Percentiles rank a stretch among this genome's conserved stretches.
Conservation (phyloP, 1,139 yeast genomes). For the Lizanozyma gosingica region DNA sequence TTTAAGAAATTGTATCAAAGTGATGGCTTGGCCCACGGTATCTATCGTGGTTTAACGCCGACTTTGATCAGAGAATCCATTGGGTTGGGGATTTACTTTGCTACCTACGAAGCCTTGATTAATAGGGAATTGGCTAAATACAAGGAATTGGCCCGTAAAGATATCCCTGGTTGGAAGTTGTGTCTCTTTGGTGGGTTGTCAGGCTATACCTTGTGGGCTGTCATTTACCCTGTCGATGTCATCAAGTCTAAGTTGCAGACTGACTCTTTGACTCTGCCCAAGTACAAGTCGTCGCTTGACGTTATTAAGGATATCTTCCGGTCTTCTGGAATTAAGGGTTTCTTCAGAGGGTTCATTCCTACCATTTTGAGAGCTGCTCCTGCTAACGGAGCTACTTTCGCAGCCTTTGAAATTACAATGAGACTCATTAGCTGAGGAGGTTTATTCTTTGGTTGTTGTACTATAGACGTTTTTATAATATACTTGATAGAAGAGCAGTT, state of each 20-base stretch:
- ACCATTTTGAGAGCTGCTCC: slow-evolving; percentile 94
- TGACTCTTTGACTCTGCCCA: slow-evolving; percentile 48
- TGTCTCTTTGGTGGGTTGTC: slow-evolving; percentile 79
- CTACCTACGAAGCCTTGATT: slow-evolving; percentile 81
- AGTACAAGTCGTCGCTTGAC: slow-evolving; percentile 40
- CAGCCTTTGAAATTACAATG: slow-evolving; percentile 84
- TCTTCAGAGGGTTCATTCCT: slow-evolving; percentile 82
- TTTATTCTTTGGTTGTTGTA: too few species aligned
- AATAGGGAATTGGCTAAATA: slow-evolving; percentile 43
- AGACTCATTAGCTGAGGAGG: slow-evolving; percentile 41
- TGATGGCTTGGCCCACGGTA: slow-evolving; percentile 47
- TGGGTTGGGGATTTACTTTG: slow-evolving; percentile 84
- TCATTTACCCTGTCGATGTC: slow-evolving; percentile 77
- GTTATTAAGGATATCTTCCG: slow-evolving; percentile 47
- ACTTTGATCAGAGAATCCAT: slow-evolving; percentile 76
- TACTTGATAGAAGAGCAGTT: too few species aligned
- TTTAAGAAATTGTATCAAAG: slow-evolving; percentile 45
- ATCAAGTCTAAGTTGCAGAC: slow-evolving; percentile 83
- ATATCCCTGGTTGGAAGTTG: slow-evolving; percentile 78
- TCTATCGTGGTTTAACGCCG: slow-evolving; percentile 73
- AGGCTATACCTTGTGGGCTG: slow-evolving; percentile 79
- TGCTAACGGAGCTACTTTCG: slow-evolving; percentile 93
- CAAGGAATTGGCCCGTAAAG: slow-evolving; percentile 41
- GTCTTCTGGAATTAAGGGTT: slow-evolving; percentile 60
- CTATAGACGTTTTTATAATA: too few species aligned